phyloP scores from a whole-genome alignment of 78 protist species.

The Speleostelium caveatum region DNA sequence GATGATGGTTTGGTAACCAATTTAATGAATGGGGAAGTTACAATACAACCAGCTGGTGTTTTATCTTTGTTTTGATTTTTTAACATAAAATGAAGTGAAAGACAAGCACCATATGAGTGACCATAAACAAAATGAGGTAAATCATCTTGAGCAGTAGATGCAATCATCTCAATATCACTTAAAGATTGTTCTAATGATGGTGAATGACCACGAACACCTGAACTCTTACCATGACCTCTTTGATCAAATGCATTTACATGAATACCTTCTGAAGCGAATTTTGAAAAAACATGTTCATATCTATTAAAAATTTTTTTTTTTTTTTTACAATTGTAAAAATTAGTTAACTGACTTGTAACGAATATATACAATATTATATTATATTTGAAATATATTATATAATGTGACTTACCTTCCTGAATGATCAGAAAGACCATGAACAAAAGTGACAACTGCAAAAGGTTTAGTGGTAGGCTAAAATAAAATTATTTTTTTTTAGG shows the following conservation, averaged over 20 bases:
- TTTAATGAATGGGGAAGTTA: slow-evolving; percentile 72
- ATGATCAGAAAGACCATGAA: slow-evolving; percentile 74
- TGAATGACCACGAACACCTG: slow-evolving; percentile 62
- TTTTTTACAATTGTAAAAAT: no score
- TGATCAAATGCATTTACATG: slow-evolving; percentile 65
- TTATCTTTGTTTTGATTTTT: slow-evolving; percentile 40
- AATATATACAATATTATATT: no score
- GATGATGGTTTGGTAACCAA: slow-evolving; percentile 19
- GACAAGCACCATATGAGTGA: slow-evolving; percentile 72
- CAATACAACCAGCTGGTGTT: slow-evolving; percentile 60
- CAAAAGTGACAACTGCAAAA: slow-evolving; percentile 48
- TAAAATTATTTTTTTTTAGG: background rate
- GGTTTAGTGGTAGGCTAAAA: slow-evolving; percentile 11
- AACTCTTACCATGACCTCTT: slow-evolving; percentile 66
- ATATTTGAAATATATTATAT: no score
- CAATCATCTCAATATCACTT: slow-evolving; percentile 46
- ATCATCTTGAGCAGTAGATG: slow-evolving; percentile 27
- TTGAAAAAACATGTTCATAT: slow-evolving; percentile 63
- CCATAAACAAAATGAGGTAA: slow-evolving; percentile 78
- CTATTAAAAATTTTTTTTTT: no score
- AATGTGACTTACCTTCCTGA: no score
- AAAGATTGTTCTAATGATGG: slow-evolving; percentile 72
- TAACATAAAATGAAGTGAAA: slow-evolving; percentile 47
- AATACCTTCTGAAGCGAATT: slow-evolving; percentile 52
- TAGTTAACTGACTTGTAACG: no score